A percentile compares a stretch with the other conserved stretches of the same genome.
Evolutionary conservation across 2,329 filamentous ascomycete species (phyloP).

Genomic region (Nigrospora oryzae): DNA sequence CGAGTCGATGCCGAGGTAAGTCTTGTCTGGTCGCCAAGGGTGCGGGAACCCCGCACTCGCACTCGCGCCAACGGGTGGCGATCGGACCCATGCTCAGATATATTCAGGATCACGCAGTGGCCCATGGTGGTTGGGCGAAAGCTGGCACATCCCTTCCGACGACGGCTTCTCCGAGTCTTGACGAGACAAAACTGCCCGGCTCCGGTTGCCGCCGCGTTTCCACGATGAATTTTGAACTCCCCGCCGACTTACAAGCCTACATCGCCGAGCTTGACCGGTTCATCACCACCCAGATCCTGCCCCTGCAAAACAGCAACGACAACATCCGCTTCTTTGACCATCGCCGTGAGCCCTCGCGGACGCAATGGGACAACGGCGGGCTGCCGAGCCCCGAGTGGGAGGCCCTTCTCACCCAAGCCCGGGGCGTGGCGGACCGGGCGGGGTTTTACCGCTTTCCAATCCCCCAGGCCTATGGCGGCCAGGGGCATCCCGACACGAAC

Average conservation of each 20-base stretch:
- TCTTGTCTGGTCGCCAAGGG: too few relatives aligned
- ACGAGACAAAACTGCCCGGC: too few relatives aligned
- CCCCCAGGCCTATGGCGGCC: slow-evolving; percentile 30
- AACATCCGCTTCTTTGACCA: slow-evolving; percentile 60
- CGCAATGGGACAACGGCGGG: slow-evolving; percentile 49
- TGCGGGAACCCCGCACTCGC: too few relatives aligned
- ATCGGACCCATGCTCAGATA: too few relatives aligned
- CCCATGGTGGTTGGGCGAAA: too few relatives aligned
- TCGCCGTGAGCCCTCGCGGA: slow-evolving; percentile 52
- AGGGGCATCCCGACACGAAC: slow-evolving; percentile 37
- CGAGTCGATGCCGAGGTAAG: too few relatives aligned
- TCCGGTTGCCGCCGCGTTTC: too few relatives aligned
- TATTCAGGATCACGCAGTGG: too few relatives aligned
- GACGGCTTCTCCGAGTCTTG: too few relatives aligned
- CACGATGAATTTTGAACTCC: slow-evolving; percentile 10
- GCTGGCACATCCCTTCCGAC: too few relatives aligned
- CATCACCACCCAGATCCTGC: slow-evolving; percentile 41
- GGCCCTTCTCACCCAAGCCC: slow-evolving; percentile 37
- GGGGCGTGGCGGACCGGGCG: slow-evolving; percentile 44
- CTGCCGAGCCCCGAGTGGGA: slow-evolving; percentile 53
- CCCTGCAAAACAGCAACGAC: slow-evolving; percentile 45
- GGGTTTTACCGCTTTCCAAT: slow-evolving; percentile 53
- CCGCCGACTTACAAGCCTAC: slow-evolving; percentile 9
- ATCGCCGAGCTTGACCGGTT: slow-evolving; percentile 48
- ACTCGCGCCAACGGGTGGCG: too few relatives aligned